Conservation (phyloP, 2,329 filamentous ascomycete species). For the Pseudopithomyces chartarum region DNA sequence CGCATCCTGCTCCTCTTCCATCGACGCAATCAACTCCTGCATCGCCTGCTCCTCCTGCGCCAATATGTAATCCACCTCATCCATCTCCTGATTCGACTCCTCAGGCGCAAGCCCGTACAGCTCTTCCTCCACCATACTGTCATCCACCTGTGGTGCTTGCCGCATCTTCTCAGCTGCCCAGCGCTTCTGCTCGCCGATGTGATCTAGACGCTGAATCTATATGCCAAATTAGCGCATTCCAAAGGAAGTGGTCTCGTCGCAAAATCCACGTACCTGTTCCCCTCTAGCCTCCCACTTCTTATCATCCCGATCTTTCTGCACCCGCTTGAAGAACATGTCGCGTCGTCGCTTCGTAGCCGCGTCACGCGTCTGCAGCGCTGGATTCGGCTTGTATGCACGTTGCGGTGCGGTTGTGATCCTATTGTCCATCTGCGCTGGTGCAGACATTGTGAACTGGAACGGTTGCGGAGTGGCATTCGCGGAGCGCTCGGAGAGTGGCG, state of each 20-base stretch:
- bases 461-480: conserved; percentile 38
- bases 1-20: conserved; percentile 39
- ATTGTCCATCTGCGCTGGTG: conserved; percentile 21
- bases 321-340: conserved; percentile 69
- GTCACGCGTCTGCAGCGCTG: conserved; percentile 64
- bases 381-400: conserved; percentile 64
- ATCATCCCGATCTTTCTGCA: conserved; percentile 52
- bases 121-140: conserved; percentile 32
- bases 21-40: conserved; percentile 50
- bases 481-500: conserved; percentile 52
- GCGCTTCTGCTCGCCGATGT: conserved; percentile 47
- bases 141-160: conserved; percentile 42
- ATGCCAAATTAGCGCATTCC: background rate
- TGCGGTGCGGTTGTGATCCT: conserved; percentile 23
- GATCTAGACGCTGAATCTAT: conserved; percentile 56
- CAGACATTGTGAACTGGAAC: conserved; percentile 37
- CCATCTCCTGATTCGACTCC: conserved; percentile 25
- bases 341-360: conserved; percentile 67
- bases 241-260: background rate
- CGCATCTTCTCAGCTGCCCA: conserved; percentile 53
- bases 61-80: conserved; percentile 47
- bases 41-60: conserved; percentile 52
- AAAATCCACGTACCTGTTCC: conserved; percentile 48
- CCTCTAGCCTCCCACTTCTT: conserved; percentile 51
- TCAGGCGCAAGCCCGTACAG: conserved; percentile 17